Evolutionary conservation across 2,329 filamentous ascomycete genomes (phyloP).

Genomic region (Calonectria hongkongensis): DNA sequence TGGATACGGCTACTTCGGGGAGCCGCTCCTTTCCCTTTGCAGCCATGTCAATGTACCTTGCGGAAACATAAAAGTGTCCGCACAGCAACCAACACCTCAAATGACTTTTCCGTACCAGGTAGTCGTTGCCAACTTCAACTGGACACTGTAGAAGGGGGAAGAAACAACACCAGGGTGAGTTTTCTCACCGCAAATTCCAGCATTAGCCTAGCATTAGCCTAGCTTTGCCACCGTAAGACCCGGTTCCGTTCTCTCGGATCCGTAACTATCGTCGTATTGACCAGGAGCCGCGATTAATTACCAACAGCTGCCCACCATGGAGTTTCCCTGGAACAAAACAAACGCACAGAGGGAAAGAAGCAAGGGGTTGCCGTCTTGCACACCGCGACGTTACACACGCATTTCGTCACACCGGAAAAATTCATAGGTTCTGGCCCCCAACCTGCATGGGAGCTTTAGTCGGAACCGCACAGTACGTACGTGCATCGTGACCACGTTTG

Average conservation of each 20-base stretch:
- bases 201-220: constrained; percentile 33
- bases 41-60: neutral
- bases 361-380: constrained; percentile 11
- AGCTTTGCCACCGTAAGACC: constrained; percentile 19
- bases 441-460: neutral
- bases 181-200: constrained; percentile 24
- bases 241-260: constrained; percentile 18
- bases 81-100: neutral
- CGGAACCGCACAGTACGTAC: constrained; percentile 5
- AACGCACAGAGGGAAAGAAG: constrained; percentile 9
- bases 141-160: neutral
- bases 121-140: neutral
- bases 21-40: neutral
- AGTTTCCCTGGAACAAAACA: constrained; percentile 16
- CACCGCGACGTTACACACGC: constrained; percentile 18
- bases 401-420: neutral
- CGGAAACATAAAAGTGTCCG: neutral
- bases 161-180: constrained; percentile 1
- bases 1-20: constrained; percentile 6
- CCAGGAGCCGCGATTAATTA: constrained; percentile 23
- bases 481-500: constrained; percentile 18
- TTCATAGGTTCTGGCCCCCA: constrained; percentile 5
- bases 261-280: neutral
- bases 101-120: neutral
- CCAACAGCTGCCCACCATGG: neutral